Evolutionary conservation across 2,329 filamentous ascomycete genomes (phyloP).

Genomic region (Chaetomium strumarium): DNA sequence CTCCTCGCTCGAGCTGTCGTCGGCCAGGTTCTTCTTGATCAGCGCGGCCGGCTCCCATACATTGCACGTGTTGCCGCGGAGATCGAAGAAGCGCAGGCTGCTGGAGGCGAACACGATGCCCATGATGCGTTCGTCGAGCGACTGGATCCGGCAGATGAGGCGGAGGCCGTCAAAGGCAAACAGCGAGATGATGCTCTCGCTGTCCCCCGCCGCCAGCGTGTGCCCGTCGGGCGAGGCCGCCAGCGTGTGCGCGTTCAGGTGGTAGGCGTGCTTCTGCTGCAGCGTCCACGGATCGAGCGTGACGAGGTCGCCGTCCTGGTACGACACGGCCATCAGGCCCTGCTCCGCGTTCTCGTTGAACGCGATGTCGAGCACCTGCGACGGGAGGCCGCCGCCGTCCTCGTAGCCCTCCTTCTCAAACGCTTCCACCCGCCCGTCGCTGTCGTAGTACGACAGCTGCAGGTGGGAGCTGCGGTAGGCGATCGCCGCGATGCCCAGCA

Average conservation of each 20-base stretch:
- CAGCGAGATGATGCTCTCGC: constrained; percentile 24
- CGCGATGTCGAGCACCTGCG: constrained; percentile 15
- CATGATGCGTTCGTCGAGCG: constrained; percentile 18
- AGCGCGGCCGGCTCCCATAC: constrained; percentile 22
- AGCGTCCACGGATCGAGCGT: constrained; percentile 21
- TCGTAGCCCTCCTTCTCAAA: constrained; percentile 19
- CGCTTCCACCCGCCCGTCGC: constrained; percentile 14
- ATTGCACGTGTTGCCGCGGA: constrained; percentile 20
- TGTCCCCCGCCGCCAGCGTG: constrained; percentile 24
- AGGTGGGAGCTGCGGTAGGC: constrained; percentile 19
- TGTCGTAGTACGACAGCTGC: constrained; percentile 16
- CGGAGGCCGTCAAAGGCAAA: constrained; percentile 25
- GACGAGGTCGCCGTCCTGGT: constrained; percentile 21
- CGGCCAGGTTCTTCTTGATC: constrained; percentile 17
- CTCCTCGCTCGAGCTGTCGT: constrained; percentile 20
- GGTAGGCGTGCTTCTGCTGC: constrained; percentile 13
- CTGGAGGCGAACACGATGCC: constrained; percentile 22
- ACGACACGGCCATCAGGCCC: constrained; percentile 20
- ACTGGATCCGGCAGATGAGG: constrained; percentile 18
- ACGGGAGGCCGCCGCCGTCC: constrained; percentile 10
- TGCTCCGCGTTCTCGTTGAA: constrained; percentile 22
- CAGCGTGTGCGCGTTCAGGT: constrained; percentile 18
- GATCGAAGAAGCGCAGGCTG: constrained; percentile 20
- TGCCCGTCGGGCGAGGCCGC: constrained; percentile 25
- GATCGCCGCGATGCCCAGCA: constrained; percentile 16